phyloP scores from a whole-genome alignment of 345 rosid genomes.

The Combretum micranthum region DNA sequence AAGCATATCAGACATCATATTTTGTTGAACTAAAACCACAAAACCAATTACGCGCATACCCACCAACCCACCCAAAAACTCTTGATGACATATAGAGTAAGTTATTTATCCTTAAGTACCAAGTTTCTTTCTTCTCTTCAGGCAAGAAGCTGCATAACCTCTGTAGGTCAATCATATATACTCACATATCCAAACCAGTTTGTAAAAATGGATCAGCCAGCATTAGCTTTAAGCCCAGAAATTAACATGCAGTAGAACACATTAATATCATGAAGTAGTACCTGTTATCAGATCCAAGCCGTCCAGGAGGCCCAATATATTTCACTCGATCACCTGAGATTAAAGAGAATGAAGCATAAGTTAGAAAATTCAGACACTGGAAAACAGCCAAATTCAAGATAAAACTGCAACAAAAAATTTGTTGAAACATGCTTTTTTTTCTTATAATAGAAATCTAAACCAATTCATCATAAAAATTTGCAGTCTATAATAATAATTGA shows the following conservation, averaged over 20 bases:
- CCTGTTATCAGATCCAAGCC: slow-evolving; percentile 59
- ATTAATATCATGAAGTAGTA: slow-evolving; percentile 19
- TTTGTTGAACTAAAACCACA: no score
- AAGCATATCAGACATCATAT: no score
- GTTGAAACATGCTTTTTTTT: no score
- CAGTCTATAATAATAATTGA: no score
- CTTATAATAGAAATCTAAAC: no score
- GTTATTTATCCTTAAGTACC: no score
- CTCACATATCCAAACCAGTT: not conserved
- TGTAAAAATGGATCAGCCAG: not conserved
- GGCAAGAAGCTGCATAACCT: no score
- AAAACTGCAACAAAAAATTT: no score
- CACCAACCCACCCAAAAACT: slow-evolving; percentile 5
- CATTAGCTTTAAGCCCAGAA: not conserved
- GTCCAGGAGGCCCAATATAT: slow-evolving; percentile 57
- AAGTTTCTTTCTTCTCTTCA: no score
- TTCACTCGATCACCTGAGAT: slow-evolving; percentile 85
- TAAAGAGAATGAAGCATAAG: not conserved
- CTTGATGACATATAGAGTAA: not conserved
- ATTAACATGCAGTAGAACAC: not conserved
- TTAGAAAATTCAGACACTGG: not conserved
- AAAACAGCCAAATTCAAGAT: not conserved
- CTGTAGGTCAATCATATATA: not conserved
- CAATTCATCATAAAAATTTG: no score
- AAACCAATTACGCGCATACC: no score